These are phyloP conservation scores for Leptodontidium sp. DNA, from an alignment of 2,329 filamentous ascomycete species.

Conservation along the genomic window DNA sequence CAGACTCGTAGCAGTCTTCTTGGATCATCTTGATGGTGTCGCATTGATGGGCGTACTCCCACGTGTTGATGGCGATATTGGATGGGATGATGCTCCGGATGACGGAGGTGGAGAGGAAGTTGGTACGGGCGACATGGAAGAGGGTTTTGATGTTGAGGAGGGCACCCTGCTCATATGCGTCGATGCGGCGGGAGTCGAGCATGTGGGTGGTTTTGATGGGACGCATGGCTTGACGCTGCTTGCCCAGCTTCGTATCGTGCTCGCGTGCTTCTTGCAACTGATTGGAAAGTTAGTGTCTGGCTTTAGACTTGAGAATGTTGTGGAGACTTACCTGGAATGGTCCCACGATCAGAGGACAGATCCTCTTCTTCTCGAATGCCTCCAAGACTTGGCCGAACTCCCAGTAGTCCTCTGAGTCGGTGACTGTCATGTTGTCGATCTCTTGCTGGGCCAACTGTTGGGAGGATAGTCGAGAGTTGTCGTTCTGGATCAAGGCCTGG, in stretches of 20 bases:
- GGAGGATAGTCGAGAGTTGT: no score
- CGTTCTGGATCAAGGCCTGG: no score
- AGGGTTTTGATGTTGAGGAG: background rate
- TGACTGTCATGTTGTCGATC: no score
- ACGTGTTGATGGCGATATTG: background rate
- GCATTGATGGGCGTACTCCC: background rate
- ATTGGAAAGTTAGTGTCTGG: background rate
- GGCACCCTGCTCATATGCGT: background rate
- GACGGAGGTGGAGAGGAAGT: background rate
- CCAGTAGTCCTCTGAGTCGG: background rate
- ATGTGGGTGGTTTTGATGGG: background rate
- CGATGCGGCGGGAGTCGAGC: background rate
- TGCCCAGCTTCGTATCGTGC: background rate
- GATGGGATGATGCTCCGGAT: background rate
- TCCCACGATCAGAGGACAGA: background rate
- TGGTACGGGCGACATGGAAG: background rate
- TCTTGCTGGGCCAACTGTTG: no score
- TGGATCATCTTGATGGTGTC: background rate
- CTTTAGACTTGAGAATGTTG: background rate
- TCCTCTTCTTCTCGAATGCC: background rate
- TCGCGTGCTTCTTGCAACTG: background rate
- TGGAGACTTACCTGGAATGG: background rate
- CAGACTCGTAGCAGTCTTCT: background rate
- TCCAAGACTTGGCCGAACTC: background rate
- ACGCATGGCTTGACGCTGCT: background rate